These are phyloP conservation scores for Sporisorium exsertum DNA, from an alignment of 1,284 basidiomycete genomes.

Conservation along the genomic window DNA sequence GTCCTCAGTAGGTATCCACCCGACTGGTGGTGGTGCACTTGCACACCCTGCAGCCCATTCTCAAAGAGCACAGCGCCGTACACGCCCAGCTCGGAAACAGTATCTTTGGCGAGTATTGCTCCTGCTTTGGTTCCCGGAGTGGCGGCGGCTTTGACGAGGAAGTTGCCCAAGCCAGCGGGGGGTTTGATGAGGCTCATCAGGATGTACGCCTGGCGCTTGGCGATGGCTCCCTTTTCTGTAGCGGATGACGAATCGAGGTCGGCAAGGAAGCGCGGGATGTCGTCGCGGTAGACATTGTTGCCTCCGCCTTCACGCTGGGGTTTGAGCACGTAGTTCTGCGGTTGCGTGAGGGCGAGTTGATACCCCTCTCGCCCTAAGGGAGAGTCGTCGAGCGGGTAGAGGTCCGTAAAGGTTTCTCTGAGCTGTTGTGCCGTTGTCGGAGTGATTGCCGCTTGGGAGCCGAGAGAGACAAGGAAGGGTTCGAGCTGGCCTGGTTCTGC, in stretches of 20 bases:
- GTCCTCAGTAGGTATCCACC: conserved; percentile 90
- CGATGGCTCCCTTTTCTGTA: conserved; percentile 12
- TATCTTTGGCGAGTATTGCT: conserved; percentile 73
- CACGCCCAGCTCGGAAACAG: conserved; percentile 90
- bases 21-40: conserved; percentile 73
- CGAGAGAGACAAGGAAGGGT: conserved; percentile 72
- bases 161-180: conserved; percentile 77
- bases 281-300: conserved; percentile 90
- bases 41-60: conserved; percentile 45
- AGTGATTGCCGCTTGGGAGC: neutral
- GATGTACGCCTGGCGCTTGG: conserved; percentile 79
- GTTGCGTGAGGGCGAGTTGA: conserved; percentile 73
- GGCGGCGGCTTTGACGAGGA: conserved; percentile 76
- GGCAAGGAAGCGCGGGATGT: conserved; percentile 83
- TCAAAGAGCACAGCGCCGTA: conserved; percentile 88
- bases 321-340: conserved; percentile 83
- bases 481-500: conserved; percentile 81
- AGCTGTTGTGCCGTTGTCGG: conserved; percentile 14
- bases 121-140: neutral
- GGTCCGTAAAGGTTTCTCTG: conserved; percentile 46
- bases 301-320: conserved; percentile 97
- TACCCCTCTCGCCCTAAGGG: conserved; percentile 72
- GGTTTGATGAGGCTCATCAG: conserved; percentile 91
- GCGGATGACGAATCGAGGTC: conserved; percentile 30
- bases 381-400: conserved; percentile 71